phyloP scores from a whole-genome alignment of 2,329 filamentous ascomycete genomes.

The Alternaria brassicicola region DNA sequence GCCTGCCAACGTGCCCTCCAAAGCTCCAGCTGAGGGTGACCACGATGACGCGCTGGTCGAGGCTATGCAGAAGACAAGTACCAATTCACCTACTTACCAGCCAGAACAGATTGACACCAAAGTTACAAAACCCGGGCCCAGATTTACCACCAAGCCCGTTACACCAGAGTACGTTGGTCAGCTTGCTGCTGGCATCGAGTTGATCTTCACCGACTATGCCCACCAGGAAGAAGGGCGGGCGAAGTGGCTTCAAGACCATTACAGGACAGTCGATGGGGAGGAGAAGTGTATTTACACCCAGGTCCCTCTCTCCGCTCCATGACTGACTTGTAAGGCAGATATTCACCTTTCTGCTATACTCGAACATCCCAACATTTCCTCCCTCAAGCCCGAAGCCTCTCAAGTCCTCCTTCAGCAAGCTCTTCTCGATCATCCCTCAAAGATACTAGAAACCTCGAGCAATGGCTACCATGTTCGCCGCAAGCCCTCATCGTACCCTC shows the following conservation, averaged over 20 bases:
- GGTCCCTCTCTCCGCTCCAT: neutral
- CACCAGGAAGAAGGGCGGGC: constrained; percentile 34
- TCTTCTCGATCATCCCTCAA: constrained; percentile 25
- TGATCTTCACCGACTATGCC: constrained; percentile 48
- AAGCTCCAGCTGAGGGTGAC: constrained; percentile 6
- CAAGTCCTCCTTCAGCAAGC: constrained; percentile 39
- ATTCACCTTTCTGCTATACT: constrained; percentile 44
- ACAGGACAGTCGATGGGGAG: constrained; percentile 32
- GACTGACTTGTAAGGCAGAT: constrained; percentile 22
- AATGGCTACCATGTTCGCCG: constrained; percentile 42
- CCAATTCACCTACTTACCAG: constrained; percentile 22
- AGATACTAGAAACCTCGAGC: constrained; percentile 29
- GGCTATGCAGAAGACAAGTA: constrained; percentile 34
- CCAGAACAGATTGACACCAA: constrained; percentile 15
- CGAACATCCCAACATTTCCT: constrained; percentile 35
- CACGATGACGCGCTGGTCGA: constrained; percentile 32
- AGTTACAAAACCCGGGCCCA: constrained; percentile 22
- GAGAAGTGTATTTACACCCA: constrained; percentile 28
- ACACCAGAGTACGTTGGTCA: constrained; percentile 39
- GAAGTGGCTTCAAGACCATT: constrained; percentile 35
- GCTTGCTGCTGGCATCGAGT: constrained; percentile 39
- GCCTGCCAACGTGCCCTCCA: neutral
- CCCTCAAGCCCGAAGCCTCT: constrained; percentile 41
- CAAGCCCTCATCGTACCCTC: constrained; percentile 37
- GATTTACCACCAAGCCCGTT: constrained; percentile 26